These are phyloP conservation scores for Madurella fahalii DNA, from an alignment of 2,329 filamentous ascomycete genomes.

Conservation along the genomic window DNA sequence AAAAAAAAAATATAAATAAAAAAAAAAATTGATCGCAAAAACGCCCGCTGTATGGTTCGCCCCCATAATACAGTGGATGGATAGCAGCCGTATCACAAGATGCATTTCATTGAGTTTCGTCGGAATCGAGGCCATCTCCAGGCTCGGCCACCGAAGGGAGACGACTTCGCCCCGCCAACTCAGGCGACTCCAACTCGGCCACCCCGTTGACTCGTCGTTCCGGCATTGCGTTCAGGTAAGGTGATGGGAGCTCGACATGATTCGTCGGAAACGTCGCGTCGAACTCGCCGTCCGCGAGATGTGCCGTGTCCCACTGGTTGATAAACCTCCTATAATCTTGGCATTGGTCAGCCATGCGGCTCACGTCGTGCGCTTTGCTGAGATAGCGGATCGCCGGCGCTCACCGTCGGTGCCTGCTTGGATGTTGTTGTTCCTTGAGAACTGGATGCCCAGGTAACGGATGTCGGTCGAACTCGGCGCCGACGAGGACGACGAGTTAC, in stretches of 20 bases:
- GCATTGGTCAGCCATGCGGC: slow-evolving; percentile 7
- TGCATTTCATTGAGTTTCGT: slow-evolving; percentile 10
- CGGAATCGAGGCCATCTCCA: slow-evolving; percentile 10
- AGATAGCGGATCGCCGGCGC: slow-evolving; percentile 10
- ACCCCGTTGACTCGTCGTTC: slow-evolving; percentile 10
- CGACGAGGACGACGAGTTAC: slow-evolving; percentile 20
- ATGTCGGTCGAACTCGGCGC: slow-evolving; percentile 37
- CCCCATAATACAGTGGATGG: background rate
- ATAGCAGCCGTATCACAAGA: background rate
- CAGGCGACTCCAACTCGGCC: slow-evolving; percentile 18
- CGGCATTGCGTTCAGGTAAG: slow-evolving; percentile 35
- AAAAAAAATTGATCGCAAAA: slow-evolving; percentile 1
- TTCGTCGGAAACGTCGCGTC: slow-evolving; percentile 44
- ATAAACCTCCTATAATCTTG: slow-evolving; percentile 46
- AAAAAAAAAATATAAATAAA: too few relatives aligned
- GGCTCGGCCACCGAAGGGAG: slow-evolving; percentile 32
- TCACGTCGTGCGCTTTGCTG: too few relatives aligned
- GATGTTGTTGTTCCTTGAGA: slow-evolving; percentile 36
- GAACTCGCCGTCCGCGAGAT: slow-evolving; percentile 45
- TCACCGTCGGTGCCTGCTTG: slow-evolving; percentile 36
- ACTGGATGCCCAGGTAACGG: slow-evolving; percentile 47
- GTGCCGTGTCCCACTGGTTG: slow-evolving; percentile 43
- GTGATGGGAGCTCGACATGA: slow-evolving; percentile 45
- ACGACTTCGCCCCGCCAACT: slow-evolving; percentile 3
- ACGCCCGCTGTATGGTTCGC: background rate